A percentile compares a stretch with the other conserved stretches of the same genome.
phyloP scores from a whole-genome alignment of 495 filamentous ascomycete species.

The Xylaria venustula region DNA sequence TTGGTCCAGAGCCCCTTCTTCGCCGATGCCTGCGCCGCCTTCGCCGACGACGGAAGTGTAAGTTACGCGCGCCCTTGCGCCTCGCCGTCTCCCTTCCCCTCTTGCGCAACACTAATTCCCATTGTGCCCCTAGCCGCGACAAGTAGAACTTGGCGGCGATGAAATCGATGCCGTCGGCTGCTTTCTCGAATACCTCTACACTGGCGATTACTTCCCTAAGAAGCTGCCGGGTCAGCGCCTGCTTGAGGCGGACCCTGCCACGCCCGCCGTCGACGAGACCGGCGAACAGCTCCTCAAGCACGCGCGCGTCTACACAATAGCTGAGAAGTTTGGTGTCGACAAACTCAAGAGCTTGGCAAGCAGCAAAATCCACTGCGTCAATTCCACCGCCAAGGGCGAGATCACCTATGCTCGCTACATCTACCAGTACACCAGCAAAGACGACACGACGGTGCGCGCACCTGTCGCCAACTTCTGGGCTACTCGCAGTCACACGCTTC shows the following conservation, averaged over 20 bases:
- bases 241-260: conserved; percentile 57
- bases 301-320: conserved; percentile 84
- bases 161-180: conserved; percentile 80
- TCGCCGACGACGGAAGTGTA: conserved; percentile 52
- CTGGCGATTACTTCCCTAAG: conserved; percentile 80
- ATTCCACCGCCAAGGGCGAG: conserved; percentile 81
- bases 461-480: conserved; percentile 94
- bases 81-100: background rate
- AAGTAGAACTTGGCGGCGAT: conserved; percentile 66
- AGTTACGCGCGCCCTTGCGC: conserved; percentile 11
- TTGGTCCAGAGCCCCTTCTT: conserved; percentile 74
- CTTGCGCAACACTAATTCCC: background rate
- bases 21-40: conserved; percentile 56
- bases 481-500: conserved; percentile 70
- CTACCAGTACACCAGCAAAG: conserved; percentile 68
- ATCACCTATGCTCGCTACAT: conserved; percentile 88
- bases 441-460: conserved; percentile 71
- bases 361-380: conserved; percentile 85
- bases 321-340: conserved; percentile 72
- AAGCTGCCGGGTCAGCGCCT: conserved; percentile 54
- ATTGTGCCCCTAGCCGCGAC: conserved; percentile 47
- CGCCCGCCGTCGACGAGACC: conserved; percentile 62
- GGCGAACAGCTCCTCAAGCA: conserved; percentile 80
- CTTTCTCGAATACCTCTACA: conserved; percentile 92
- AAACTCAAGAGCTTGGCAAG: conserved; percentile 75